Evolutionary conservation across 257 asterid genomes (phyloP).

Genomic region (Scutellaria baicalensis): DNA sequence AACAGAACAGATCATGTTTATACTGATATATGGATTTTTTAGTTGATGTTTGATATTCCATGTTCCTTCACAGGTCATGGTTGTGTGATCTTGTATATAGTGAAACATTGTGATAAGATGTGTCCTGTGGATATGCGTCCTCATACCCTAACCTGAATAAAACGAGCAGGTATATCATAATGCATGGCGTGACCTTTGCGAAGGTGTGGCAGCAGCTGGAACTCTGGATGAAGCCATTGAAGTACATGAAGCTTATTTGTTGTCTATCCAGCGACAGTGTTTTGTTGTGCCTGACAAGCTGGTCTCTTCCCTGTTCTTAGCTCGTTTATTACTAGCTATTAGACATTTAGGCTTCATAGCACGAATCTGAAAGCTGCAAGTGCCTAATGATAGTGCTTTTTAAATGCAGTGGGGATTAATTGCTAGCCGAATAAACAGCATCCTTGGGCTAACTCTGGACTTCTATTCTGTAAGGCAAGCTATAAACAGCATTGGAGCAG

Average conservation of each 20-base stretch:
- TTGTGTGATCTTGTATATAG: not conserved
- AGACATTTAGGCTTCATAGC: not conserved
- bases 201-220: slow-evolving; percentile 82
- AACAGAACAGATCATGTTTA: not conserved
- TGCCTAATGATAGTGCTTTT: not conserved
- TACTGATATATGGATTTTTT: not conserved
- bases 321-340: not conserved
- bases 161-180: slow-evolving; percentile 81
- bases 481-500: slow-evolving; percentile 61
- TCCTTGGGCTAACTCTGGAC: slow-evolving; percentile 84
- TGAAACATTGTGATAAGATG: not conserved
- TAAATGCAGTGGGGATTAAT: slow-evolving; percentile 75
- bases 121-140: not conserved
- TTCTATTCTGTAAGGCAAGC: slow-evolving; percentile 75
- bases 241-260: slow-evolving; percentile 85
- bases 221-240: slow-evolving; percentile 91
- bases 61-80: not conserved
- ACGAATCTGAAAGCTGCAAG: slow-evolving; percentile 4
- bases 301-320: slow-evolving; percentile 34
- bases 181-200: slow-evolving; percentile 96
- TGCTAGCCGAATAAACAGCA: slow-evolving; percentile 89
- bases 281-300: slow-evolving; percentile 96
- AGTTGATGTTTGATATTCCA: not conserved
- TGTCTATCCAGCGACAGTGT: slow-evolving; percentile 84
- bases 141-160: slow-evolving; percentile 9